A percentile compares a stretch with the other conserved stretches of the same genome.
phyloP scores from a whole-genome alignment of 2,329 filamentous ascomycete species.

The Ascosphaera aggregata region DNA sequence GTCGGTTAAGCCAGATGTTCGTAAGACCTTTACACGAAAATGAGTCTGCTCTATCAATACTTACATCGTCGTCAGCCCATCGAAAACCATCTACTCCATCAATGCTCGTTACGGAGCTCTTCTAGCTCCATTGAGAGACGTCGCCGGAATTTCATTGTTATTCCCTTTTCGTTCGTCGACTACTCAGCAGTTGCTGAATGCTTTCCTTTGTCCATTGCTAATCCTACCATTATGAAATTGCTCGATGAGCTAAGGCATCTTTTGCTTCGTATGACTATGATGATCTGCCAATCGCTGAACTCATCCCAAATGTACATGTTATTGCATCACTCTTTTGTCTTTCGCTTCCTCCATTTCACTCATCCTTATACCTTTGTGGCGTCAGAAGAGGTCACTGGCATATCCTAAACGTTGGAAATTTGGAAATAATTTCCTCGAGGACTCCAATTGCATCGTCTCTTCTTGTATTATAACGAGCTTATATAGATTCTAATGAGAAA shows the following conservation, averaged over 20 bases:
- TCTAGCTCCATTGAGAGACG: background rate
- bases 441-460: too few species aligned
- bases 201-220: too few species aligned
- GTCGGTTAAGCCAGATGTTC: background rate
- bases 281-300: background rate
- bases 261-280: background rate
- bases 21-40: background rate
- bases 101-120: background rate
- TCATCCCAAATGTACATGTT: background rate
- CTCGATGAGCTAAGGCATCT: background rate
- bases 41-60: background rate
- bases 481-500: too few species aligned
- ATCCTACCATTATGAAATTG: background rate
- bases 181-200: background rate
- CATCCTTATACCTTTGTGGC: background rate
- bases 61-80: background rate
- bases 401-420: background rate
- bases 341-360: background rate
- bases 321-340: background rate
- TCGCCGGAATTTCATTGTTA: too few species aligned
- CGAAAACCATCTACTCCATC: background rate
- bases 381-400: background rate
- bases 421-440: too few species aligned
- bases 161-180: background rate
- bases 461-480: too few species aligned